These are phyloP conservation scores for Fonsecaea nubica DNA, from an alignment of 2,329 filamentous ascomycete species.

Conservation along the genomic window DNA sequence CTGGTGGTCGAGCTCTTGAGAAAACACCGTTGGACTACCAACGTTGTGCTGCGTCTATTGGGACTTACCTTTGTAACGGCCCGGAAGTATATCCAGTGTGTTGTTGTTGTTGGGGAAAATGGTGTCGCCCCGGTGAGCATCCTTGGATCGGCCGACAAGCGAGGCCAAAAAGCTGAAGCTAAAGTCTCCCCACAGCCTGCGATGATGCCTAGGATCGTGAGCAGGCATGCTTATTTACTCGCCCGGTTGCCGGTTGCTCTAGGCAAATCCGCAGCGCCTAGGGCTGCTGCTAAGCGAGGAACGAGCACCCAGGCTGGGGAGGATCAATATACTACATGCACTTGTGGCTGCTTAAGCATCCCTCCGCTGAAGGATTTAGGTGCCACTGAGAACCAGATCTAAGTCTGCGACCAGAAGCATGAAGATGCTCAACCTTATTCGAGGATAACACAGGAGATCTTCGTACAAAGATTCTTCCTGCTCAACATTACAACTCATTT, in stretches of 20 bases:
- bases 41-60: not conserved
- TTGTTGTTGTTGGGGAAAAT: not conserved
- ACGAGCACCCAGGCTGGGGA: not conserved
- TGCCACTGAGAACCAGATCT: too few species aligned
- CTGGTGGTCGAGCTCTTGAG: not conserved
- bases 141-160: not conserved
- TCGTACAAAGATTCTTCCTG: too few species aligned
- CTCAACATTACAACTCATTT: too few species aligned
- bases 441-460: too few species aligned
- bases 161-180: not conserved
- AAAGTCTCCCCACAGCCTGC: not conserved
- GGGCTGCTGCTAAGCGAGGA: not conserved
- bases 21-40: not conserved
- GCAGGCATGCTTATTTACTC: not conserved
- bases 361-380: too few species aligned
- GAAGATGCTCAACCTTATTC: too few species aligned
- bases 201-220: not conserved
- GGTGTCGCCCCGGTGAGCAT: not conserved
- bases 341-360: too few species aligned
- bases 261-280: not conserved
- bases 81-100: not conserved
- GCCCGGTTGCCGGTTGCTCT: not conserved
- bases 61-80: not conserved
- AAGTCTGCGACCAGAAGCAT: too few species aligned
- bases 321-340: too few species aligned